Conservation (phyloP, 805 yeast genomes). For the Candida oleophila region DNA sequence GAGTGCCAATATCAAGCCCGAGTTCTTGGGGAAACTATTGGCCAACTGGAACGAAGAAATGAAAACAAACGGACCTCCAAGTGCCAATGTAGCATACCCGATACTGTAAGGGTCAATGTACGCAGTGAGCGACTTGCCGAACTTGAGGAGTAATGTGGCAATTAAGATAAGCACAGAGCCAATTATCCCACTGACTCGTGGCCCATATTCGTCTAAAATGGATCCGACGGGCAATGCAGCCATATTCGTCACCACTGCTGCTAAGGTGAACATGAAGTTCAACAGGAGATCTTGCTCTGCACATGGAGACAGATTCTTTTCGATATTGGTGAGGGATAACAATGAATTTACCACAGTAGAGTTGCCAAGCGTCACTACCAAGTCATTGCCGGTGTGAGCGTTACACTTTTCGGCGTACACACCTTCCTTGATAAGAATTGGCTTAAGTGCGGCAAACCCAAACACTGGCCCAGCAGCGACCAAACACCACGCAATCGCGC, state of each 20-base stretch:
- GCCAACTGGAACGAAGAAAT: constrained; percentile 87
- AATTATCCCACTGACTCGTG: constrained; percentile 70
- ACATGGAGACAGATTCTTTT: constrained; percentile 42
- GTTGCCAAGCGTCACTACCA: constrained; percentile 4
- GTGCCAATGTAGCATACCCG: constrained; percentile 76
- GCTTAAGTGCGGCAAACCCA: constrained; percentile 94
- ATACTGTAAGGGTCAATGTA: constrained; percentile 61
- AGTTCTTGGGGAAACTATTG: constrained; percentile 76
- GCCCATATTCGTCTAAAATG: constrained; percentile 77
- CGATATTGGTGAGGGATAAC: constrained; percentile 2
- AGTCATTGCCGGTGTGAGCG: not conserved
- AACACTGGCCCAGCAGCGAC: constrained; percentile 91
- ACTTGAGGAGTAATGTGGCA: constrained; percentile 52
- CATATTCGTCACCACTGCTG: constrained; percentile 84
- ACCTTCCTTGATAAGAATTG: constrained; percentile 73
- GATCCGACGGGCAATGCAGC: constrained; percentile 82
- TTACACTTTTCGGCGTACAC: constrained; percentile 67
- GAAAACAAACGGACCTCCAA: constrained; percentile 93
- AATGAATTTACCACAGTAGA: constrained; percentile 1
- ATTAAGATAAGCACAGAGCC: constrained; percentile 61
- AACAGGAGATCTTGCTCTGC: constrained; percentile 77
- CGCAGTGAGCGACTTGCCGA: constrained; percentile 28
- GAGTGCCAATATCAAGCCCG: constrained; percentile 79
- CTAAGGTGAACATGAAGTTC: constrained; percentile 79
- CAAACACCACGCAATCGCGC: constrained; percentile 85